Percentiles rank a stretch among this genome's conserved stretches.
phyloP scores from a whole-genome alignment of 352 stramenopile genomes.

The Globisporangium carolinianum region DNA sequence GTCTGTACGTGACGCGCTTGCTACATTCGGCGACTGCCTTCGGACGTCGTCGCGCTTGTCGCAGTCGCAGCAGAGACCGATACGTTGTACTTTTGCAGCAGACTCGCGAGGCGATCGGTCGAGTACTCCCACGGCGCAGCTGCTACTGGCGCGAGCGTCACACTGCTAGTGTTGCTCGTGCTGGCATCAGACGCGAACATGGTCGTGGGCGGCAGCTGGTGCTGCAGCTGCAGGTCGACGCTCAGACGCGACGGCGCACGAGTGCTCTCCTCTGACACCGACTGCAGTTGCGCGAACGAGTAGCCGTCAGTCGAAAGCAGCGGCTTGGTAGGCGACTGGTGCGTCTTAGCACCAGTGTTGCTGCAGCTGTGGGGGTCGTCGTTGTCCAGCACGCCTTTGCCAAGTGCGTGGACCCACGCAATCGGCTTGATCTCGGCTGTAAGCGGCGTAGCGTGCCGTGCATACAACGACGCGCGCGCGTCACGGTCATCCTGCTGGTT shows the following conservation, averaged over 20 bases:
- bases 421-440: constrained; percentile 59
- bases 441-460: constrained; percentile 18
- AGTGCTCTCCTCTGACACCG: constrained; percentile 18
- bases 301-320: too few relatives aligned
- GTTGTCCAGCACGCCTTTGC: constrained; percentile 24
- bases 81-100: constrained; percentile 67
- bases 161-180: constrained; percentile 2
- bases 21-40: too few relatives aligned
- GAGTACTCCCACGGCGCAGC: constrained; percentile 43
- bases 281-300: constrained; percentile 4
- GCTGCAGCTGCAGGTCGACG: constrained; percentile 1
- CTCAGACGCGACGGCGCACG: background rate
- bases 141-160: background rate
- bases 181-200: background rate
- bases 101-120: constrained; percentile 40
- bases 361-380: constrained; percentile 1
- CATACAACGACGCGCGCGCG: constrained; percentile 4
- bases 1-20: too few relatives aligned
- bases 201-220: background rate
- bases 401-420: constrained; percentile 44
- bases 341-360: too few relatives aligned
- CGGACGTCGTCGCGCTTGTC: background rate
- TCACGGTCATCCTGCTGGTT: constrained; percentile 26
- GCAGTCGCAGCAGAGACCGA: constrained; percentile 19
- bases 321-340: too few relatives aligned